A percentile compares a stretch with the other conserved stretches of the same genome.
These are phyloP conservation scores for Penicillium cosmopolitanum DNA, from an alignment of 495 filamentous ascomycete genomes.

Conservation along the genomic window DNA sequence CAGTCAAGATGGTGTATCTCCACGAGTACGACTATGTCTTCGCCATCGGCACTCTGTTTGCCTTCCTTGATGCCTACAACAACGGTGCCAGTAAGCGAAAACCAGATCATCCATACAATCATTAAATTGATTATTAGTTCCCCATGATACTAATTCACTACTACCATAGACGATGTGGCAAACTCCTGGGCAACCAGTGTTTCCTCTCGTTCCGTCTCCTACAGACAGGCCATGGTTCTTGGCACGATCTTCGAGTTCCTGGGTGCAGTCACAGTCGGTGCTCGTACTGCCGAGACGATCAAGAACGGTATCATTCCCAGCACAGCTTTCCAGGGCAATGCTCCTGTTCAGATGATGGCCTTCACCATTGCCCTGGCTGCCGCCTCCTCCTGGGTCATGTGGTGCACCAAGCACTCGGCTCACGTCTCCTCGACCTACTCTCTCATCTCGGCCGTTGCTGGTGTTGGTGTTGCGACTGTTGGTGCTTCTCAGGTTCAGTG, in stretches of 20 bases:
- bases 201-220: slow-evolving; percentile 68
- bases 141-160: background rate
- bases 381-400: slow-evolving; percentile 62
- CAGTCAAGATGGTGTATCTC: slow-evolving; percentile 55
- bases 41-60: slow-evolving; percentile 76
- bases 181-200: slow-evolving; percentile 76
- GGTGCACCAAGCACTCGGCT: slow-evolving; percentile 62
- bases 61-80: slow-evolving; percentile 73
- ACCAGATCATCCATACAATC: background rate
- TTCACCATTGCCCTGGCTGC: slow-evolving; percentile 60
- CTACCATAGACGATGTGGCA: slow-evolving; percentile 66
- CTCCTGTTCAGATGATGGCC: slow-evolving; percentile 63
- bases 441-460: slow-evolving; percentile 63
- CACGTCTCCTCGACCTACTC: slow-evolving; percentile 70
- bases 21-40: slow-evolving; percentile 71
- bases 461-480: slow-evolving; percentile 63
- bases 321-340: slow-evolving; percentile 51
- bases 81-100: slow-evolving; percentile 63
- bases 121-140: background rate
- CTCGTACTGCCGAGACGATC: slow-evolving; percentile 63
- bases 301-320: slow-evolving; percentile 60
- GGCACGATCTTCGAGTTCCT: slow-evolving; percentile 66
- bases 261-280: slow-evolving; percentile 62
- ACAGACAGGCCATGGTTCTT: slow-evolving; percentile 68
- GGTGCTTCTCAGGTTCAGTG: slow-evolving; percentile 60